Percentiles rank a stretch among this genome's conserved stretches.
Conservation (phyloP, 495 filamentous ascomycete species). For the Penicillium cosmopolitanum region DNA sequence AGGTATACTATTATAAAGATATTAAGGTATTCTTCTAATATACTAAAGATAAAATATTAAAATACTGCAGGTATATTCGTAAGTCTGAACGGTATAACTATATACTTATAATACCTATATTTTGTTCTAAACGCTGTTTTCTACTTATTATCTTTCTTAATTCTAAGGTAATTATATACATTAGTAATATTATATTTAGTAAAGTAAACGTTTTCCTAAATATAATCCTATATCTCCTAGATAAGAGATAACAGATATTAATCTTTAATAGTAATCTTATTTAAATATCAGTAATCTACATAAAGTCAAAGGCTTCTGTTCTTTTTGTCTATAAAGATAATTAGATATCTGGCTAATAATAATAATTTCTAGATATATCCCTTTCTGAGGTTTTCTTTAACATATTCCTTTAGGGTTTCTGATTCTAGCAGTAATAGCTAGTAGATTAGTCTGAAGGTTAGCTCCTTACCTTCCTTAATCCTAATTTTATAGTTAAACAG, state of each 20-base stretch:
- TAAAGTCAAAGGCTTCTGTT: constrained; percentile 15
- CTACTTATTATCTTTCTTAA: constrained; percentile 24
- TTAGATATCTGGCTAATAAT: constrained; percentile 14
- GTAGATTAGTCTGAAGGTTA: background rate
- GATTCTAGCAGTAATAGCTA: background rate
- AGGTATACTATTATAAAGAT: constrained; percentile 35
- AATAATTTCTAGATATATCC: constrained; percentile 18
- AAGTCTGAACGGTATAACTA: constrained; percentile 25
- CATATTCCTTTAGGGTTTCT: constrained; percentile 16
- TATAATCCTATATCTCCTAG: constrained; percentile 15
- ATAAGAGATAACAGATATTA: constrained; percentile 21
- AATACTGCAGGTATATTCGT: constrained; percentile 24
- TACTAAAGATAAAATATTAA: constrained; percentile 35
- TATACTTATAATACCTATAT: constrained; percentile 32
- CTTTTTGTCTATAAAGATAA: constrained; percentile 32
- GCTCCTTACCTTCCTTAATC: background rate
- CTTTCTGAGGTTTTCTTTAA: constrained; percentile 22
- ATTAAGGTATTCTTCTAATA: constrained; percentile 26
- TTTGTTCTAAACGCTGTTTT: constrained; percentile 39
- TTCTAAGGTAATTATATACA: constrained; percentile 13
- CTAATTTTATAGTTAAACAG: background rate
- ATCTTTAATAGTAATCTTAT: constrained; percentile 25
- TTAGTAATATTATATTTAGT: constrained; percentile 25
- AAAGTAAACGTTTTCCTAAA: constrained; percentile 22
- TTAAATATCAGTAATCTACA: constrained; percentile 26